These are phyloP conservation scores for Elsinoe necatrix DNA, from an alignment of 2,329 filamentous ascomycete genomes.

Conservation along the genomic window DNA sequence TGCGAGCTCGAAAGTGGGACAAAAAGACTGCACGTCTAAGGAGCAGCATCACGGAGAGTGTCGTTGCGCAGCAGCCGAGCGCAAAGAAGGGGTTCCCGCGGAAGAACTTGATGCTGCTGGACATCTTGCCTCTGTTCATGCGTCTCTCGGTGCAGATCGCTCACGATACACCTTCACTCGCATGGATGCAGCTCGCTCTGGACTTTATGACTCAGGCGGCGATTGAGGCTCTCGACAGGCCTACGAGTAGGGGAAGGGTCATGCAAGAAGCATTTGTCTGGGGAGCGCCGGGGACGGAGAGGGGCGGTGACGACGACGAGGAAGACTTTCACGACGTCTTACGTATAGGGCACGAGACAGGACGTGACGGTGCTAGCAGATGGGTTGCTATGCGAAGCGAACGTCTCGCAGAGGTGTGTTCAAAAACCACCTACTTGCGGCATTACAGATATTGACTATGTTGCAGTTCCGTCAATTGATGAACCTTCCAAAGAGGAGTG, in stretches of 20 bases:
- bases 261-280: constrained; percentile 35
- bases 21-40: too few species aligned
- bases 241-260: too few species aligned
- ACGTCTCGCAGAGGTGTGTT: background rate
- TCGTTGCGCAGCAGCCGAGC: background rate
- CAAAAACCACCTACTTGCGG: too few species aligned
- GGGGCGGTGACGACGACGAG: background rate
- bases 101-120: constrained; percentile 27
- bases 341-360: constrained; percentile 19
- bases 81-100: background rate
- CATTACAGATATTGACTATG: too few species aligned
- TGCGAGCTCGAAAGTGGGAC: constrained; percentile 22
- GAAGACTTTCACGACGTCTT: constrained; percentile 17
- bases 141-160: constrained; percentile 32
- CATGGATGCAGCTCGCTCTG: constrained; percentile 40
- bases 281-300: constrained; percentile 27
- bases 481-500: too few species aligned
- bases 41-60: too few species aligned
- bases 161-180: constrained; percentile 19
- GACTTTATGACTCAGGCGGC: constrained; percentile 44
- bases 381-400: background rate
- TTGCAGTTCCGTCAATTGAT: too few species aligned
- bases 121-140: constrained; percentile 43
- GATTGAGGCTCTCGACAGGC: constrained; percentile 40
- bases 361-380: background rate